These are phyloP conservation scores for Cynanchum wilfordii DNA, from an alignment of 257 asterid genomes.

Conservation along the genomic window DNA sequence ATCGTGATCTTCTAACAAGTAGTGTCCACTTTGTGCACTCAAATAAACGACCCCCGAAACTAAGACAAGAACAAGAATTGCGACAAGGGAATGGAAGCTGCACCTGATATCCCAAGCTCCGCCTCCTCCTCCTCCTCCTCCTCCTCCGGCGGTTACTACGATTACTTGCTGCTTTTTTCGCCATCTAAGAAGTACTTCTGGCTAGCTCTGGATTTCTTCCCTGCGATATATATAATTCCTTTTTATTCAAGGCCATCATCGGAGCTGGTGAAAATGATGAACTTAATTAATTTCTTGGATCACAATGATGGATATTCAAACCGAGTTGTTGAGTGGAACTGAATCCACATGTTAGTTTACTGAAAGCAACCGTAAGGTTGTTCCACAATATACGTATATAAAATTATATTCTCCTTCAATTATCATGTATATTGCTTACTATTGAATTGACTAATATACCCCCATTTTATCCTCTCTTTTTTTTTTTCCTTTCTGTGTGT, in stretches of 20 bases:
- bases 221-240: background rate
- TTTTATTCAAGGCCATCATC: background rate
- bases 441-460: background rate
- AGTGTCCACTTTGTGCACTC: constrained; percentile 48
- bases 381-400: background rate
- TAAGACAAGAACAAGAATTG: constrained; percentile 39
- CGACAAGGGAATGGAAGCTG: constrained; percentile 51
- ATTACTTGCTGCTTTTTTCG: constrained; percentile 27
- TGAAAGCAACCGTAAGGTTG: constrained; percentile 21
- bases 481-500: too few species aligned
- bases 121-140: too few species aligned
- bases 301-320: constrained; percentile 28
- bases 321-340: constrained; percentile 25
- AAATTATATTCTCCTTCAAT: too few species aligned
- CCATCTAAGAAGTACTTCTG: constrained; percentile 5
- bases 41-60: constrained; percentile 55
- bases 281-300: constrained; percentile 3
- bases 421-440: background rate
- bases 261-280: constrained; percentile 29
- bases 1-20: constrained; percentile 12
- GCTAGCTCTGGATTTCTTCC: background rate
- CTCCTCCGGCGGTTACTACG: constrained; percentile 10
- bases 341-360: constrained; percentile 21
- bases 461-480: background rate
- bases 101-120: constrained; percentile 47